A percentile compares a stretch with the other conserved stretches of the same genome.
Evolutionary conservation across 768 basidiomycete species (phyloP).

Genomic region (Kwoniella europaea): DNA sequence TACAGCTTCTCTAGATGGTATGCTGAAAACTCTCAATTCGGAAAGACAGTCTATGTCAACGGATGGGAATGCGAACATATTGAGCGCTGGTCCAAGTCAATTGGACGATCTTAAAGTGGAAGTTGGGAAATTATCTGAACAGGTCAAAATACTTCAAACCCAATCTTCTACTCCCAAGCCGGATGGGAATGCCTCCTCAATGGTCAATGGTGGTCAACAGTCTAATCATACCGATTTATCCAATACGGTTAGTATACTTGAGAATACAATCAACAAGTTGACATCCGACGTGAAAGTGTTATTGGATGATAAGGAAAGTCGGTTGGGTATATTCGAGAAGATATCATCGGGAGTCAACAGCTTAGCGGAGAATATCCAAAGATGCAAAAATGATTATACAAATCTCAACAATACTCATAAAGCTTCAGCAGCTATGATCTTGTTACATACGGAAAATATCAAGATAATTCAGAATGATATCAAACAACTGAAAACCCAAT

Average conservation of each 20-base stretch:
- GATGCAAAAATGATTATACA: conserved; percentile 4
- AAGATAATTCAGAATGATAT: conserved; percentile 2
- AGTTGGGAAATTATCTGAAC: not conserved
- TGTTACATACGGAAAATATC: conserved; percentile 3
- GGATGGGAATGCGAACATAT: not conserved
- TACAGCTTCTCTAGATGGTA: not conserved
- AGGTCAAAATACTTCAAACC: not conserved
- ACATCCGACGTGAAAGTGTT: not conserved
- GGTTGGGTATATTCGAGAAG: conserved; percentile 3
- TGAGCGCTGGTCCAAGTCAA: not conserved
- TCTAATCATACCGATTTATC: not conserved
- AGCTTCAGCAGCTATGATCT: not conserved
- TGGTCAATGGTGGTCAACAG: not conserved
- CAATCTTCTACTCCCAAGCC: not conserved
- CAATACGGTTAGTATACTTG: not conserved
- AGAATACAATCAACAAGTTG: not conserved
- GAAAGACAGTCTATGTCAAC: too few relatives aligned
- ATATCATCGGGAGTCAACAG: conserved; percentile 1
- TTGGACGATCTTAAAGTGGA: not conserved
- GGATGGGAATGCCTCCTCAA: not conserved
- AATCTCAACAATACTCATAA: not conserved
- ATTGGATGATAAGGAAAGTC: conserved; percentile 1
- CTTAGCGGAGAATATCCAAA: conserved; percentile 10
- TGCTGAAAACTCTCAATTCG: not conserved
- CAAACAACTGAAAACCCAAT: not conserved